phyloP scores from a whole-genome alignment of 768 basidiomycete genomes.

The button mushroom (Agaricus bisporus) region DNA sequence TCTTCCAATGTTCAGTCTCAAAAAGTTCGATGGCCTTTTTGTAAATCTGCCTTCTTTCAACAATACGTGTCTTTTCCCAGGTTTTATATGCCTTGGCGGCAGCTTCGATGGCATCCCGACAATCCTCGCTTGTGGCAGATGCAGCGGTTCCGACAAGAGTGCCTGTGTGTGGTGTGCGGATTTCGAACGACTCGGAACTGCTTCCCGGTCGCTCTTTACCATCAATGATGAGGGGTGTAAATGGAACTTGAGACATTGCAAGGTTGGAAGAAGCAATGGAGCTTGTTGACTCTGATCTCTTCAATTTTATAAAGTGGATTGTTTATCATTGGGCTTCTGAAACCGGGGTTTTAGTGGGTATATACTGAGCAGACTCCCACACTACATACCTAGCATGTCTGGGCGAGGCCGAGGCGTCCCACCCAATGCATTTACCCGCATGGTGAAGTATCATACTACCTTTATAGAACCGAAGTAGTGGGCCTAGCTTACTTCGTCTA shows the following conservation, averaged over 20 bases:
- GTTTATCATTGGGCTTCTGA: too few relatives aligned
- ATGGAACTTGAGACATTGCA: constrained; percentile 10
- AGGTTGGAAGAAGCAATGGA: neutral
- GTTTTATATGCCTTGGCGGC: constrained; percentile 39
- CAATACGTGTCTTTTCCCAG: constrained; percentile 36
- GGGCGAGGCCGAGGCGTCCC: too few relatives aligned
- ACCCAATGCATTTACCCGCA: too few relatives aligned
- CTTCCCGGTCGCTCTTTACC: constrained; percentile 31
- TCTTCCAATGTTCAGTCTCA: constrained; percentile 32
- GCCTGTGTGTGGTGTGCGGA: constrained; percentile 36
- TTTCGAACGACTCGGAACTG: constrained; percentile 34
- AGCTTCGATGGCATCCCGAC: constrained; percentile 36
- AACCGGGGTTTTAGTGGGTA: too few relatives aligned
- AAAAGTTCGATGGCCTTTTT: constrained; percentile 42
- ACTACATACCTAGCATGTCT: too few relatives aligned
- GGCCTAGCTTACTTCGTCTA: too few relatives aligned
- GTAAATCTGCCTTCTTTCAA: constrained; percentile 36
- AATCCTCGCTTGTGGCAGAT: constrained; percentile 40
- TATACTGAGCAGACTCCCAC: too few relatives aligned
- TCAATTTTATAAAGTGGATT: too few relatives aligned
- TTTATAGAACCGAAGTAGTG: too few relatives aligned
- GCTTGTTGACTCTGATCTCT: neutral
- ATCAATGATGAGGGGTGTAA: constrained; percentile 35
- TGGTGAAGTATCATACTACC: too few relatives aligned
- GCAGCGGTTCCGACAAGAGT: constrained; percentile 38